Evolutionary conservation across 441 rosid species (phyloP).

Genomic region (Gossypium gossypioides): DNA sequence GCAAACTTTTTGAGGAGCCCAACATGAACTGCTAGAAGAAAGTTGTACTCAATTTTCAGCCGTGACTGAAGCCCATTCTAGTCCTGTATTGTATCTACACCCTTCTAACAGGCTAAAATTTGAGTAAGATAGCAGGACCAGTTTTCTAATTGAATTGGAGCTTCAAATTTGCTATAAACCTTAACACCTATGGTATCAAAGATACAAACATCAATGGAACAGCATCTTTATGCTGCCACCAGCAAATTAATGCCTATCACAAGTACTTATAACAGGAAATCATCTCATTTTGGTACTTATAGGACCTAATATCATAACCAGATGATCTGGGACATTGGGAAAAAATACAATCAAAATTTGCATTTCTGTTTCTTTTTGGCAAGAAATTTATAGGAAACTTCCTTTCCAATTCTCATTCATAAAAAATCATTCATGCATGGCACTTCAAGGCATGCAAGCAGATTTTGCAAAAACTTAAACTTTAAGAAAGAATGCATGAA

Average conservation of each 20-base stretch:
- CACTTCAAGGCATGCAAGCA: not conserved
- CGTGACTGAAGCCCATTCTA: not conserved
- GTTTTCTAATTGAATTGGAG: not conserved
- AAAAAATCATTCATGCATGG: not conserved
- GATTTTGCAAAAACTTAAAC: not conserved
- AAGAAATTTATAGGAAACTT: not conserved
- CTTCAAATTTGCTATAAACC: not conserved
- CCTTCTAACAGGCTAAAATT: not conserved
- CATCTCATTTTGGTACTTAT: not conserved
- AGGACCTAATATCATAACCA: not conserved
- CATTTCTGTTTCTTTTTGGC: not conserved
- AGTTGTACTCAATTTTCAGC: not conserved
- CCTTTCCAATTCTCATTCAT: not conserved
- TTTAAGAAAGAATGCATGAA: not conserved
- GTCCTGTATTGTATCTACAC: not conserved
- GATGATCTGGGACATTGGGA: not conserved
- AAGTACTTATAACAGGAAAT: not conserved
- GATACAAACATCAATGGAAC: not conserved
- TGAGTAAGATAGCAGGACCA: not conserved
- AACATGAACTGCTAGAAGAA: not conserved
- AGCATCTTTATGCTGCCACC: not conserved
- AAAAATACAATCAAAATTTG: not conserved
- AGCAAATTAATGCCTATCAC: not conserved
- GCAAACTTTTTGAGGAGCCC: not conserved
- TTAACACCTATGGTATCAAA: not conserved